phyloP scores from a whole-genome alignment of 768 basidiomycete species.

The Fibroporia radiculosa region DNA sequence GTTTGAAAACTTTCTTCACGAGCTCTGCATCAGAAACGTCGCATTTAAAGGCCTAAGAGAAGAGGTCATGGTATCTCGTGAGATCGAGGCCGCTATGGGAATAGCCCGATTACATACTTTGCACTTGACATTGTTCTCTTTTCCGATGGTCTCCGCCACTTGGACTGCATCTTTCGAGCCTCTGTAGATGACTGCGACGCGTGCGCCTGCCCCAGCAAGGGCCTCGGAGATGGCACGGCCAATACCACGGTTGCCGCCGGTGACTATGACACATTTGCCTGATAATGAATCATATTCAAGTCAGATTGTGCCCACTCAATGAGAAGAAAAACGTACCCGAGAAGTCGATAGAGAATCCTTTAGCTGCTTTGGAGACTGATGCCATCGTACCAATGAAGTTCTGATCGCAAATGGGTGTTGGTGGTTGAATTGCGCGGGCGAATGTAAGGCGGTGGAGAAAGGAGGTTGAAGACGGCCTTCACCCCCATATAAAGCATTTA shows the following conservation, averaged over 20 bases:
- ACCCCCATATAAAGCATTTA: no score
- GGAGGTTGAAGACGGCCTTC: no score
- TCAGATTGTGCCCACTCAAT: not conserved
- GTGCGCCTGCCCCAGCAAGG: slow-evolving; percentile 45
- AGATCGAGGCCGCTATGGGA: no score
- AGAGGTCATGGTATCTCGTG: no score
- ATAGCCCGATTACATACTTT: slow-evolving; percentile 33
- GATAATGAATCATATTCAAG: not conserved
- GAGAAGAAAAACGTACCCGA: slow-evolving; percentile 17
- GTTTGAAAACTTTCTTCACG: slow-evolving; percentile 35
- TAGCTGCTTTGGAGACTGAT: not conserved
- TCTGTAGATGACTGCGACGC: slow-evolving; percentile 60
- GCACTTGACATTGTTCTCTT: slow-evolving; percentile 36
- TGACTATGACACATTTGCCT: slow-evolving; percentile 47
- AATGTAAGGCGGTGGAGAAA: no score
- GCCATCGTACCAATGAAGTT: no score
- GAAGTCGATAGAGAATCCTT: slow-evolving; percentile 20
- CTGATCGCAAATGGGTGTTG: no score
- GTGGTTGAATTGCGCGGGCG: no score
- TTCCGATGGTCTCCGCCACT: slow-evolving; percentile 37
- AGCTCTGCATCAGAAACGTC: slow-evolving; percentile 44
- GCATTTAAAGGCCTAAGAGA: slow-evolving; percentile 47
- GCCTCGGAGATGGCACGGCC: slow-evolving; percentile 47
- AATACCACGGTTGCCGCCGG: slow-evolving; percentile 58
- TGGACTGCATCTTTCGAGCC: slow-evolving; percentile 38